Conservation (phyloP, 805 yeast species). For the Lipomyces japonicus region DNA sequence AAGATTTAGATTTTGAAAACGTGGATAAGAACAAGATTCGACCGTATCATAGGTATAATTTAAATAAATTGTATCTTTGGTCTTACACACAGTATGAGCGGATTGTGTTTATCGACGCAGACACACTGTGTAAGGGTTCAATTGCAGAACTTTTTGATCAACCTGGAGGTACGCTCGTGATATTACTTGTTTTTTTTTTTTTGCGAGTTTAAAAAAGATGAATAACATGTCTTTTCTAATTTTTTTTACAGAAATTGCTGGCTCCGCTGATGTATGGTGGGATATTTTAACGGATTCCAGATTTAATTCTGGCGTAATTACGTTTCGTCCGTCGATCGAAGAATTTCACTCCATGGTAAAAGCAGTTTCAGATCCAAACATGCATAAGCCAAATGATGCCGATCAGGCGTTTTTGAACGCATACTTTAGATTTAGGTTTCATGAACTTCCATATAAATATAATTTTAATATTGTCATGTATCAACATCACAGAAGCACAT, state of each 20-base stretch:
- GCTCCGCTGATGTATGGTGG: slow-evolving; percentile 34
- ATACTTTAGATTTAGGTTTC: slow-evolving; percentile 27
- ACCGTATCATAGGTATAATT: slow-evolving; percentile 32
- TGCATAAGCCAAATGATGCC: slow-evolving; percentile 33
- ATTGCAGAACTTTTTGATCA: slow-evolving; percentile 30
- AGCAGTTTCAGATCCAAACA: slow-evolving; percentile 31
- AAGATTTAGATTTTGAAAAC: slow-evolving; percentile 31
- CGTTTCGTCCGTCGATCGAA: slow-evolving; percentile 31
- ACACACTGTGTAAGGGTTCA: slow-evolving; percentile 41
- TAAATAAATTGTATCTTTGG: slow-evolving; percentile 59
- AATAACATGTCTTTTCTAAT: not conserved
- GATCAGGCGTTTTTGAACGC: slow-evolving; percentile 33
- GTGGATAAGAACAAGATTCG: slow-evolving; percentile 29
- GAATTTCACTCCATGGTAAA: slow-evolving; percentile 29
- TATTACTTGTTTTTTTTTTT: not conserved
- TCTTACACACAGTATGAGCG: slow-evolving; percentile 41
- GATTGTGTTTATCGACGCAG: slow-evolving; percentile 52
- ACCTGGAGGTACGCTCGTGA: slow-evolving; percentile 25
- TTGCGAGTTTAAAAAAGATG: not conserved
- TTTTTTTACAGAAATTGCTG: slow-evolving; percentile 27
- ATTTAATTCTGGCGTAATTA: slow-evolving; percentile 32
- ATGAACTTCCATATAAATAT: slow-evolving; percentile 30
- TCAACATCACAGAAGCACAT: slow-evolving; percentile 24
- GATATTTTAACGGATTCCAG: slow-evolving; percentile 28
- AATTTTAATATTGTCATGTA: slow-evolving; percentile 32